A percentile compares a stretch with the other conserved stretches of the same genome.
Evolutionary conservation across 1,284 basidiomycete species (phyloP).

Genomic region (Sporisorium graminicola): DNA sequence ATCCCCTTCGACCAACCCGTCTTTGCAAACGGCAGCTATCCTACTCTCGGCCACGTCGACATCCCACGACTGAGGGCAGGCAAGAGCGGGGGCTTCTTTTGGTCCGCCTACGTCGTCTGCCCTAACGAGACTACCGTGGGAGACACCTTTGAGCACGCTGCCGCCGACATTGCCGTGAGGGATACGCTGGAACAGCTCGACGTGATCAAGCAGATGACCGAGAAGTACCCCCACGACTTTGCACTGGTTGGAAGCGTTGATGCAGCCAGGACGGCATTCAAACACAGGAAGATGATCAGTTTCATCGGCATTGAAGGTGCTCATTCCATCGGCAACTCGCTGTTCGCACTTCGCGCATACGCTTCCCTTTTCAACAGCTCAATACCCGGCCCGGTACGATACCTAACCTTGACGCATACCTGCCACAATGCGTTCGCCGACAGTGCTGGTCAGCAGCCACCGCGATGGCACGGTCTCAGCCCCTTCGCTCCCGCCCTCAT

Average conservation of each 20-base stretch:
- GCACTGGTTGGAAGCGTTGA: slow-evolving; percentile 17
- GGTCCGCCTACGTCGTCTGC: slow-evolving; percentile 52
- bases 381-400: slow-evolving; percentile 31
- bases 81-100: slow-evolving; percentile 52
- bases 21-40: slow-evolving; percentile 30
- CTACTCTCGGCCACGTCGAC: slow-evolving; percentile 40
- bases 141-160: slow-evolving; percentile 40
- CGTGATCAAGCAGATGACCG: slow-evolving; percentile 45
- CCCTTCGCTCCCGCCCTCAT: slow-evolving; percentile 33
- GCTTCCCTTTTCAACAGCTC: slow-evolving; percentile 16
- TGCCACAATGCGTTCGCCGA: slow-evolving; percentile 52
- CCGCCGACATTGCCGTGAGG: slow-evolving; percentile 24
- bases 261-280: slow-evolving; percentile 48
- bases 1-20: slow-evolving; percentile 46
- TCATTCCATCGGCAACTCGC: slow-evolving; percentile 52
- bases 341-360: slow-evolving; percentile 28
- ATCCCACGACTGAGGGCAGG: slow-evolving; percentile 45
- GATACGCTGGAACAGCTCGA: slow-evolving; percentile 54
- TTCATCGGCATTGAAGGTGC: slow-evolving; percentile 53
- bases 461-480: slow-evolving; percentile 46
- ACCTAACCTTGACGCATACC: slow-evolving; percentile 48
- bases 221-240: slow-evolving; percentile 35
- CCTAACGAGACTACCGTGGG: slow-evolving; percentile 28
- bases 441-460: slow-evolving; percentile 30
- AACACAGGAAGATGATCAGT: slow-evolving; percentile 54